Conservation (phyloP, 495 filamentous ascomycete genomes). For the Saxophila tyrrhenica region DNA sequence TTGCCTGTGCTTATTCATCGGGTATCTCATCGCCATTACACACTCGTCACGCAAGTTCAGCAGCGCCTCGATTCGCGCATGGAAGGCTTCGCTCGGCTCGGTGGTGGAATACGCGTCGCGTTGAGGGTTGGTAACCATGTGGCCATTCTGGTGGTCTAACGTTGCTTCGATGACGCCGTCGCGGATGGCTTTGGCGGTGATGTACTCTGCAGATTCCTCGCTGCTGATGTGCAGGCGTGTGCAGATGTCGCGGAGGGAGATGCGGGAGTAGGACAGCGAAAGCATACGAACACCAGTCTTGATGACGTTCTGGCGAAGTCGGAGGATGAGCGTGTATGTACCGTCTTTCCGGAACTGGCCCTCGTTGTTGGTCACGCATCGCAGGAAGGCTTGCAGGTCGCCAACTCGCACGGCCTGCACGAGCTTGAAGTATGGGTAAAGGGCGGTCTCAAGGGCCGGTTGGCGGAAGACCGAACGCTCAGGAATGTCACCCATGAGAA, state of each 20-base stretch:
- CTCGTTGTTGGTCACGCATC: constrained; percentile 65
- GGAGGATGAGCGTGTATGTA: constrained; percentile 89
- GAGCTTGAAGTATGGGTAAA: constrained; percentile 84
- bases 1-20: constrained; percentile 97
- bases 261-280: constrained; percentile 92
- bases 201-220: constrained; percentile 96
- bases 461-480: constrained; percentile 89
- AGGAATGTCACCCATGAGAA: constrained; percentile 97
- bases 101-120: constrained; percentile 91
- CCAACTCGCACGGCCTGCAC: constrained; percentile 92
- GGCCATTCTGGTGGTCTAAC: constrained; percentile 84
- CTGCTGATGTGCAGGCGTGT: constrained; percentile 82
- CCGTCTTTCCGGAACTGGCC: constrained; percentile 83
- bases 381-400: constrained; percentile 83
- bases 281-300: constrained; percentile 99
- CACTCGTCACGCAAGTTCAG: constrained; percentile 90
- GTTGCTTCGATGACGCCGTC: constrained; percentile 97
- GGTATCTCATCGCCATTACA: constrained; percentile 98
- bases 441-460: constrained; percentile 67
- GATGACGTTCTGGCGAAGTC: constrained; percentile 95
- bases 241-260: constrained; percentile 96
- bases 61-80: constrained; percentile 87
- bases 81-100: constrained; percentile 93
- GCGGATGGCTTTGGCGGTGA: constrained; percentile 95
- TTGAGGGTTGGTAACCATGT: constrained; percentile 96